Percentiles rank a stretch among this genome's conserved stretches.
Evolutionary conservation across 139 green algal genomes (phyloP).

Genomic region (Micractinium sp.): DNA sequence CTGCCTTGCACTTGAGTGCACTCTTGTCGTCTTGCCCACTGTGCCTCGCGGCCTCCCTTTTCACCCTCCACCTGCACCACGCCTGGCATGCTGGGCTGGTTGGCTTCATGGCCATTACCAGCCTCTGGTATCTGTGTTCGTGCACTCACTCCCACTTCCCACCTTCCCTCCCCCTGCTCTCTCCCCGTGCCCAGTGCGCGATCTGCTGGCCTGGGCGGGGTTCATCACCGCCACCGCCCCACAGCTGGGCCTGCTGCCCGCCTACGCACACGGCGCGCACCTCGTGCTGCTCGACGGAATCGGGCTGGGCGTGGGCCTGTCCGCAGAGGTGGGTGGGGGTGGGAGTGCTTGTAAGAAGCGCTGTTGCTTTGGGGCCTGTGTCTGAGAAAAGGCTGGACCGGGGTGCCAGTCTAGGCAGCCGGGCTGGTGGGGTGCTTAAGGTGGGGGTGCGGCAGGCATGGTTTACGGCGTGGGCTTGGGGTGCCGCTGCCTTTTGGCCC

Average conservation of each 20-base stretch:
- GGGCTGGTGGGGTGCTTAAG: too few relatives aligned
- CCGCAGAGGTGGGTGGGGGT: slow-evolving; percentile 35
- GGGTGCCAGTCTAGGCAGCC: not conserved
- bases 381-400: not conserved
- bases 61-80: too few relatives aligned
- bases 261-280: slow-evolving; percentile 90
- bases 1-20: not conserved
- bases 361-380: not conserved
- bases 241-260: slow-evolving; percentile 60
- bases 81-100: not conserved
- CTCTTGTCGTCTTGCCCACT: not conserved
- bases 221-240: slow-evolving; percentile 81
- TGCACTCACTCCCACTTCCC: not conserved
- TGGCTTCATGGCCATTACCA: not conserved
- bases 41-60: too few relatives aligned
- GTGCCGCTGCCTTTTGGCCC: too few relatives aligned
- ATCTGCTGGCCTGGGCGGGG: slow-evolving; percentile 90
- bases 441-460: too few relatives aligned
- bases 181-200: slow-evolving; percentile 63
- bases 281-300: slow-evolving; percentile 95
- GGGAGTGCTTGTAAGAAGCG: not conserved
- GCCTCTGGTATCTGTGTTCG: not conserved
- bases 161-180: not conserved
- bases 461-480: too few relatives aligned
- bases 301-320: slow-evolving; percentile 81